Base-by-base conservation (phyloP, 2,329 filamentous ascomycete genomes). In the Didymosphaeria variabile region DNA sequence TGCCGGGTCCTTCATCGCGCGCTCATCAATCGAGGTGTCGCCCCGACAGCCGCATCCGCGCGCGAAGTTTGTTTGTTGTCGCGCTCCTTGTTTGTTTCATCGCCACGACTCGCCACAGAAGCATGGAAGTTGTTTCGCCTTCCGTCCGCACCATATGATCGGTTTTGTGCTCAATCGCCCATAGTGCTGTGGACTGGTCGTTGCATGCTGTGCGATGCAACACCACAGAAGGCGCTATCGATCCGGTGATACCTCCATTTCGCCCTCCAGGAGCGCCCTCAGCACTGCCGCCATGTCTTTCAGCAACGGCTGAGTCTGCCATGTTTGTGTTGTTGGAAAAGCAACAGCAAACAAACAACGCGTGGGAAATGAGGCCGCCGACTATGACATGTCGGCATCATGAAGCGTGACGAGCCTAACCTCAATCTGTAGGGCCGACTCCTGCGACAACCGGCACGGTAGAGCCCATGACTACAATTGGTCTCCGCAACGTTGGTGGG, bases 291-390 rank as follows among this genome's bases (percentile, higher is more conserved):
- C 56, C 52, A 50, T 40, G 54, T 17, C 31, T 55, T 57, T 64
- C 52, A n/a, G 31, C 60, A 53, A 58, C 58, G 58, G 47, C 45
- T 32, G 15, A 40, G 19, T 40, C 38, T n/a, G 42, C 42, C 52
- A 67, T 73, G 67, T 72, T 72, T 66, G 60, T 63, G 55, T 65
- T 55, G 59, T 34, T 42, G 36, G 50, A 58, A 60, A 66, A 67
- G 62, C 63, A 64, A 58, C 62, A 65, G 55, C 60, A 74, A 77
- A 78, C 74, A 77, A 77, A 78, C 74, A 77, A 77, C 73, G 74
- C 75, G 74, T 71, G 60, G 67, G 72, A 77, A 75, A 77, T 77
- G 73, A 74, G 72, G 65, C 32, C 26, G 32, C 52, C 38, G 67
- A 60, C 60, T 66, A 59, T 58, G 61, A 66, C 70, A 61, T 67